Percentiles rank a stretch among this genome's conserved stretches.
Conservation (phyloP, 1,284 basidiomycete species). For the Tilletia walkeri region DNA sequence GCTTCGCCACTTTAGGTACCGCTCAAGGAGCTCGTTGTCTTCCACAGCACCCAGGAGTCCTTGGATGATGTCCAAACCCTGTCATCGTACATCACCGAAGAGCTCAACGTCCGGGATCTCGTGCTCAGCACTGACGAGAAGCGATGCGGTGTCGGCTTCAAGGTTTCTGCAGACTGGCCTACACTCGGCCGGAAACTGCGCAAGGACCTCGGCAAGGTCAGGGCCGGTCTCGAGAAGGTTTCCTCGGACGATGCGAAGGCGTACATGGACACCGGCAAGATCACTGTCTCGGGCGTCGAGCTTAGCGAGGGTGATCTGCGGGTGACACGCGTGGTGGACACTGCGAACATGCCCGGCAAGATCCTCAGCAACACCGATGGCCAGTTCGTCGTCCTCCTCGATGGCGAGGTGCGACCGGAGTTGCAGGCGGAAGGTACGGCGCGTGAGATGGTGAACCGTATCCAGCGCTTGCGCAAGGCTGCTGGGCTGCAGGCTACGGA, state of each 20-base stretch:
- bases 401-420: constrained; percentile 81
- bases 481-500: constrained; percentile 92
- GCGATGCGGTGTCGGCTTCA: constrained; percentile 83
- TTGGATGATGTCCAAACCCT: constrained; percentile 81
- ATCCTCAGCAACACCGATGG: constrained; percentile 87
- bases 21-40: constrained; percentile 86
- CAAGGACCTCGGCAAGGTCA: constrained; percentile 87
- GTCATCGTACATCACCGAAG: constrained; percentile 84
- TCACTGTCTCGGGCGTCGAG: constrained; percentile 84
- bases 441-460: constrained; percentile 85
- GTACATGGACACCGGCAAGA: constrained; percentile 73
- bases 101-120: constrained; percentile 90
- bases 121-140: constrained; percentile 85
- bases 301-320: constrained; percentile 84
- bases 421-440: constrained; percentile 84
- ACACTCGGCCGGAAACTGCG: constrained; percentile 89
- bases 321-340: constrained; percentile 62
- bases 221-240: constrained; percentile 78
- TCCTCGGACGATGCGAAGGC: constrained; percentile 78
- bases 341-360: constrained; percentile 55
- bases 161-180: constrained; percentile 91
- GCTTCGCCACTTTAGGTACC: constrained; percentile 64
- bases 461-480: constrained; percentile 94
- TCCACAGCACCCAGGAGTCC: constrained; percentile 84
- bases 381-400: constrained; percentile 89